Conservation (phyloP, 495 filamentous ascomycete species). For the Aspergillus nanangensis region DNA sequence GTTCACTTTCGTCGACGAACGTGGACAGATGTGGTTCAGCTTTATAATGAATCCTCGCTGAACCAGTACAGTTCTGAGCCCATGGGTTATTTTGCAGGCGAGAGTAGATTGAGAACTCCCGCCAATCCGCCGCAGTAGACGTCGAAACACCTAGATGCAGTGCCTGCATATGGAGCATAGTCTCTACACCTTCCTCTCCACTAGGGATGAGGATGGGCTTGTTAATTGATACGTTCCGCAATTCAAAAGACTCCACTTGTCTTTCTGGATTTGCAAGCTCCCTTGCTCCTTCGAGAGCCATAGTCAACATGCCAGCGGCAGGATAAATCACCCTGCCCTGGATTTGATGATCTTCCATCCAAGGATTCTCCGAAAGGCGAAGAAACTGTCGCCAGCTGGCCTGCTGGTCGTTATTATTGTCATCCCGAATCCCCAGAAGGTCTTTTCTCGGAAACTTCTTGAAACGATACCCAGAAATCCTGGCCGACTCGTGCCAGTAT, state of each 20-base stretch:
- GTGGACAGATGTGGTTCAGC: background rate
- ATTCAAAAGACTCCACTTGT: slow-evolving; percentile 9
- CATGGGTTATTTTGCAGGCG: background rate
- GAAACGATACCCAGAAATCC: background rate
- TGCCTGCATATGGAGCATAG: background rate
- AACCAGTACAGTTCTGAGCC: background rate
- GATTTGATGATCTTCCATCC: slow-evolving; percentile 1
- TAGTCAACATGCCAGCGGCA: slow-evolving; percentile 29
- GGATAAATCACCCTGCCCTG: slow-evolving; percentile 23
- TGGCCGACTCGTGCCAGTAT: background rate
- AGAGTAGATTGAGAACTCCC: background rate
- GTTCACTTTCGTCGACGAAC: background rate
- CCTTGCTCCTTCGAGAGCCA: slow-evolving; percentile 31
- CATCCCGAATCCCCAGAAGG: background rate
- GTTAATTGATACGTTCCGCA: slow-evolving; percentile 5
- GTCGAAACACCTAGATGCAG: too few species aligned
- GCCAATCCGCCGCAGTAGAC: background rate
- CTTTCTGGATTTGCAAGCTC: slow-evolving; percentile 9
- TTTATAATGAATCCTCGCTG: background rate
- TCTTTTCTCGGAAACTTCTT: background rate
- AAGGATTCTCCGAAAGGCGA: background rate
- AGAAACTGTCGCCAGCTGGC: background rate
- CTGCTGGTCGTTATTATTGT: background rate
- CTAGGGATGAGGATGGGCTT: background rate
- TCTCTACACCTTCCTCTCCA: background rate